These are phyloP conservation scores for Citrus medica DNA, from an alignment of 345 rosid genomes.

Conservation along the genomic window DNA sequence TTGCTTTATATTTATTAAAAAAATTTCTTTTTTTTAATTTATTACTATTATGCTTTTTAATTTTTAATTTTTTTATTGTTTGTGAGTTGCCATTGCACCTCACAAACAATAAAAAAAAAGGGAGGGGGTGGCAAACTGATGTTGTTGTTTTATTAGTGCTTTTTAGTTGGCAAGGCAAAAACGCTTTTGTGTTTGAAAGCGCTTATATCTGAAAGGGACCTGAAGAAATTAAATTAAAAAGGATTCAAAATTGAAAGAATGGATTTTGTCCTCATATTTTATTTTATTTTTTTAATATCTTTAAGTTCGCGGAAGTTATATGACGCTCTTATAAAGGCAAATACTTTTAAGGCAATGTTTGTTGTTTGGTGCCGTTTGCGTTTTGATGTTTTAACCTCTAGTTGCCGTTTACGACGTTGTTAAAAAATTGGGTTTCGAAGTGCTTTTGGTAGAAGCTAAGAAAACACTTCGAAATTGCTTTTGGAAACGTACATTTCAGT, in stretches of 20 bases:
- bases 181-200: neutral
- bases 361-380: neutral
- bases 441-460: neutral
- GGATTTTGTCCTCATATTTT: neutral
- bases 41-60: no score
- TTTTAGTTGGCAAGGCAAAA: no score
- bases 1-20: no score
- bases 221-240: no score
- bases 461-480: neutral
- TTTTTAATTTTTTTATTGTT: neutral
- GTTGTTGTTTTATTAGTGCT: neutral
- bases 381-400: neutral
- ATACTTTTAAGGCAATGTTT: neutral
- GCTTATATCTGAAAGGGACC: no score
- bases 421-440: neutral
- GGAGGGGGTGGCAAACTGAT: neutral
- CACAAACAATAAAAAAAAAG: no score
- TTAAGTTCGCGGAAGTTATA: neutral
- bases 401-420: neutral
- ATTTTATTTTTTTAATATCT: neutral
- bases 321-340: neutral
- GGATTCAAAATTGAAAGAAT: neutral
- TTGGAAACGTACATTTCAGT: neutral
- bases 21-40: accelerated
- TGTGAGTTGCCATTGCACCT: neutral